Evolutionary conservation across 257 asterid genomes (phyloP).

Genomic region (Misopates orontium): DNA sequence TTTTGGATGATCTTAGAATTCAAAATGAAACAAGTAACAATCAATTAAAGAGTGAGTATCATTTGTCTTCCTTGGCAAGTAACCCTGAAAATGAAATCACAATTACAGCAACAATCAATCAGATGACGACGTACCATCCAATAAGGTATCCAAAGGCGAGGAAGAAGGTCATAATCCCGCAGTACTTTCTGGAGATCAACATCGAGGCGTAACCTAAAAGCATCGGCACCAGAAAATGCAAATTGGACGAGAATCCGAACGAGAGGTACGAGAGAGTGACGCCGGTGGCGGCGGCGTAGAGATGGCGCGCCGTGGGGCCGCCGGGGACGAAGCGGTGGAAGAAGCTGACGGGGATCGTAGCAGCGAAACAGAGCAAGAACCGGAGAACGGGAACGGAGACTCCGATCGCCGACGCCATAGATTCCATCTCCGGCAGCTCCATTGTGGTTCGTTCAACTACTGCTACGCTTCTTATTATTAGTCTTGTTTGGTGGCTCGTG

Average conservation of each 20-base stretch:
- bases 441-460: too few relatives aligned
- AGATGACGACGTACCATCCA: slow-evolving; percentile 62
- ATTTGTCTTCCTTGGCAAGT: too few relatives aligned
- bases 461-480: background rate
- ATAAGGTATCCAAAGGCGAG: slow-evolving; percentile 88
- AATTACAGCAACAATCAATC: background rate
- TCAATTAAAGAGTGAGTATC: too few relatives aligned
- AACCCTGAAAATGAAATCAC: too few relatives aligned
- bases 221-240: slow-evolving; percentile 90
- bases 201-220: slow-evolving; percentile 80
- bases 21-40: too few relatives aligned
- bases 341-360: slow-evolving; percentile 88
- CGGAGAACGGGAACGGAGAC: slow-evolving; percentile 93
- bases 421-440: slow-evolving; percentile 82
- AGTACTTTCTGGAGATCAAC: slow-evolving; percentile 58
- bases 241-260: slow-evolving; percentile 88
- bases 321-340: slow-evolving; percentile 84
- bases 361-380: slow-evolving; percentile 73
- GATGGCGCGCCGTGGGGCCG: slow-evolving; percentile 65
- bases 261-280: slow-evolving; percentile 72
- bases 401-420: slow-evolving; percentile 87
- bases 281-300: slow-evolving; percentile 81
- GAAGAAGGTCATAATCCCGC: slow-evolving; percentile 75
- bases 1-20: too few relatives aligned
- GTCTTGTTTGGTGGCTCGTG: slow-evolving; percentile 10